Evolutionary conservation across 116 monocot species (phyloP), one percentile per base, ranked within the genome.

Genomic region (Cymodocea nodosa): DNA sequence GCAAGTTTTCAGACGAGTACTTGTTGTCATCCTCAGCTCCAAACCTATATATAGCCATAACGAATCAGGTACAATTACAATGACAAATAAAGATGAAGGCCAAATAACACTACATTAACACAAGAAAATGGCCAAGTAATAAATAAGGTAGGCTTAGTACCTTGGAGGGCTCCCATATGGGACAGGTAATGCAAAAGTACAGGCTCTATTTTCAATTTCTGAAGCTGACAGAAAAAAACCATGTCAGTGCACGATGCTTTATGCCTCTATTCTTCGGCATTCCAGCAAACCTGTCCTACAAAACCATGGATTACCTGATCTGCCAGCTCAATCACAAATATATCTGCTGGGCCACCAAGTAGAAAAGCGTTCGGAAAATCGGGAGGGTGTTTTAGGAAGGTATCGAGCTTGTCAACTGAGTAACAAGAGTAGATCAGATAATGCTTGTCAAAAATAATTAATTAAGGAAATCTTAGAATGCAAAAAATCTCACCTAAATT

Each of bases 181-280:
- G 92, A 84, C 5, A 98, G 71, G 69, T 91, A 91, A 64, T 92
- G 97, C 19, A 98, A 68, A 68, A 98, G 84, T 11, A 89, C 97
- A 2, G 97, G 97, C 69, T 98, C 97, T 51, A 98, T 84, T 82
- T 98, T 98, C 63, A 98, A 60, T 73, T 98, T 98, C 62, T 91
- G 97, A 77, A 91, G 84, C 97, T 98, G 80, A 54, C 12, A 67
- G 2, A 35, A 67, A 16, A 18, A 17, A 16, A 39, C 18, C 14
- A 10, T 20, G 19, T 62, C 22, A 62, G 37, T 40, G 62, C 30
- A 30, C 1, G 1, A 30, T 30, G 30, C 30, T 30, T 3, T 3
- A 30, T 30, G 30, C 30, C 30, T 30, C 30, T 30, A 30, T 30
- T 30, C 30, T 30, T n/a, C n/a, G n/a, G n/a, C n/a, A n/a, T n/a